A percentile compares a stretch with the other conserved stretches of the same genome.
phyloP scores from a whole-genome alignment of 1,139 yeast genomes.

The Yamadazyma blattariae region DNA sequence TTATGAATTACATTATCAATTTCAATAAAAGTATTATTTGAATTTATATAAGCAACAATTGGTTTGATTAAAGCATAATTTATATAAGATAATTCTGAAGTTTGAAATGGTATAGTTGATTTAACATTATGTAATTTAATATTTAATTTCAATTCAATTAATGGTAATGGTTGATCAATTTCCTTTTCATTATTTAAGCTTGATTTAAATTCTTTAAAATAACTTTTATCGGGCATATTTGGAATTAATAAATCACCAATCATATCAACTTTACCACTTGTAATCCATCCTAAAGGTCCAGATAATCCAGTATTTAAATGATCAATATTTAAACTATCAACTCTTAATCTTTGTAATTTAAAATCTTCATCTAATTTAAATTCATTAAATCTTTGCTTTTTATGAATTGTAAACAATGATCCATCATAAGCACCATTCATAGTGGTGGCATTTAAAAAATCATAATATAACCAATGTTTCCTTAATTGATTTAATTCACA shows the following conservation, averaged over 20 bases:
- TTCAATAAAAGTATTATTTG: conserved; percentile 85
- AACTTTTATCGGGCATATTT: conserved; percentile 57
- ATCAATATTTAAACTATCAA: conserved; percentile 81
- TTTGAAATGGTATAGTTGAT: conserved; percentile 84
- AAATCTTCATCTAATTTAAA: conserved; percentile 32
- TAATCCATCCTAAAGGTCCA: conserved; percentile 98
- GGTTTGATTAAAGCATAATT: conserved; percentile 92
- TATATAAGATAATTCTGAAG: conserved; percentile 79
- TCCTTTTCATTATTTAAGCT: conserved; percentile 1
- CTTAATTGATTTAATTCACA: conserved; percentile 78
- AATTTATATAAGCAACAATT: conserved; percentile 91
- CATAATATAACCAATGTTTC: conserved; percentile 91
- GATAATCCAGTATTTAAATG: conserved; percentile 86
- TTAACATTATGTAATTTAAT: conserved; percentile 78
- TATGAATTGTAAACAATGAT: conserved; percentile 87
- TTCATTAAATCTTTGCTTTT: conserved; percentile 58
- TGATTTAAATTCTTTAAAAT: conserved; percentile 4
- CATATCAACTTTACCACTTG: conserved; percentile 88
- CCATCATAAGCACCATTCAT: conserved; percentile 93
- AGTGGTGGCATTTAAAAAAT: conserved; percentile 77
- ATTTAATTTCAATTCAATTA: conserved; percentile 59
- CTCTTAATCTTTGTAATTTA: conserved; percentile 72
- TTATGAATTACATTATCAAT: conserved; percentile 83
- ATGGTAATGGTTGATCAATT: neutral
- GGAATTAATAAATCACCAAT: conserved; percentile 87